These are phyloP conservation scores for Phlebiopsis flavidoalba DNA, from an alignment of 768 basidiomycete species.

Conservation along the genomic window DNA sequence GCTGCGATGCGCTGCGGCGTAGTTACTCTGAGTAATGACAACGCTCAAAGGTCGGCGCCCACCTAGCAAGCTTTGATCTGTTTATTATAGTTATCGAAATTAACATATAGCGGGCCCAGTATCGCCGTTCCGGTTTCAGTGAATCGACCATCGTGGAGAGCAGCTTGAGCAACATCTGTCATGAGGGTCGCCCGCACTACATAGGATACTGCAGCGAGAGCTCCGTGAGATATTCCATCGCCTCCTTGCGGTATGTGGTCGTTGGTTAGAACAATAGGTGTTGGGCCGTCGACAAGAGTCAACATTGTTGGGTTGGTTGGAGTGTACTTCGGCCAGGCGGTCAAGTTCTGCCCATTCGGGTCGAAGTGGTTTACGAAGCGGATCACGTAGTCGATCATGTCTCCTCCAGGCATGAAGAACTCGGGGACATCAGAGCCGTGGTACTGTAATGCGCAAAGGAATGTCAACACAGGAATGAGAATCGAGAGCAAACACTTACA, in stretches of 20 bases:
- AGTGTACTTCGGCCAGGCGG: slow-evolving; percentile 21
- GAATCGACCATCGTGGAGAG: too few species aligned
- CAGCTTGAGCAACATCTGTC: too few species aligned
- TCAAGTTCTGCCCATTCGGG: slow-evolving; percentile 21
- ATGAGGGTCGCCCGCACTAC: too few species aligned
- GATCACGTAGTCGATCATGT: slow-evolving; percentile 24
- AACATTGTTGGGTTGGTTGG: neutral
- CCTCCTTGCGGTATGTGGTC: neutral
- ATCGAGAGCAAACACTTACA: slow-evolving; percentile 4
- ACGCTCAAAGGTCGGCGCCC: too few species aligned
- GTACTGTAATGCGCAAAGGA: slow-evolving; percentile 1
- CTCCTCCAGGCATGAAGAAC: slow-evolving; percentile 20
- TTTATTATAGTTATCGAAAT: too few species aligned
- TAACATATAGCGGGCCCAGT: too few species aligned
- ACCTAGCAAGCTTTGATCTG: too few species aligned
- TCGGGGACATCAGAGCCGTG: slow-evolving; percentile 38
- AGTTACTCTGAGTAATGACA: too few species aligned
- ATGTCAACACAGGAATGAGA: neutral
- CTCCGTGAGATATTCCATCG: neutral
- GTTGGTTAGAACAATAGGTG: neutral
- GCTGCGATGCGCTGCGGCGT: too few species aligned
- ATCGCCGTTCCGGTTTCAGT: too few species aligned
- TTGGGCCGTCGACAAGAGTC: neutral
- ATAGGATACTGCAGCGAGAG: neutral
- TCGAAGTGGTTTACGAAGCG: slow-evolving; percentile 25